Evolutionary conservation across 2,329 filamentous ascomycete genomes (phyloP).

Genomic region (Colletotrichum aenigma): DNA sequence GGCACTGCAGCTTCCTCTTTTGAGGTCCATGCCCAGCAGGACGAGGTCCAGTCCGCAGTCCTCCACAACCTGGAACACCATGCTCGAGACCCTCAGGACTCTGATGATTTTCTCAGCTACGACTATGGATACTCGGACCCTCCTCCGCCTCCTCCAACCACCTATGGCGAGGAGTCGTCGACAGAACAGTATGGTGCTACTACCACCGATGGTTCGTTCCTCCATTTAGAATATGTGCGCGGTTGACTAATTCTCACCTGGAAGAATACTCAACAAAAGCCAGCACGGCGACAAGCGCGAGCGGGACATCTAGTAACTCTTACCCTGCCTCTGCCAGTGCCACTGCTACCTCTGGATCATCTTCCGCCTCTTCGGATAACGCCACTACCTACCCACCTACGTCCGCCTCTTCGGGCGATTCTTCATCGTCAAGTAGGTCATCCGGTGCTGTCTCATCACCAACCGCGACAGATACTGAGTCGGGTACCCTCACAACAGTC

Average conservation of each 20-base stretch:
- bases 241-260: not conserved
- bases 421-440: not conserved
- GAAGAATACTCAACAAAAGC: not conserved
- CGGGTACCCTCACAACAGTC: not conserved
- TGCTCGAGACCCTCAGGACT: not conserved
- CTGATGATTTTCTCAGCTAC: constrained; percentile 1
- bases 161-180: constrained; percentile 5
- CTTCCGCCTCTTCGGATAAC: not conserved
- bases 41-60: not conserved
- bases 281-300: not conserved
- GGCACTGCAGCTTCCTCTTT: not conserved
- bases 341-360: not conserved
- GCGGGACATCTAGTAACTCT: not conserved
- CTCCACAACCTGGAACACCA: not conserved
- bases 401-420: not conserved
- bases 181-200: not conserved
- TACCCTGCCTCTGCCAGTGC: not conserved
- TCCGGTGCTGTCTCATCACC: not conserved
- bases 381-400: not conserved
- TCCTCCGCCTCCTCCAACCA: not conserved
- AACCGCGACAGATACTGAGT: not conserved
- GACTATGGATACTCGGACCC: constrained; percentile 16
- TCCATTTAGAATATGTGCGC: not conserved
- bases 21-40: not conserved
- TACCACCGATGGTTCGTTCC: not conserved